Base-by-base conservation (phyloP, 1,139 yeast species). In the Keqinozyma sinolaborantium region DNA sequence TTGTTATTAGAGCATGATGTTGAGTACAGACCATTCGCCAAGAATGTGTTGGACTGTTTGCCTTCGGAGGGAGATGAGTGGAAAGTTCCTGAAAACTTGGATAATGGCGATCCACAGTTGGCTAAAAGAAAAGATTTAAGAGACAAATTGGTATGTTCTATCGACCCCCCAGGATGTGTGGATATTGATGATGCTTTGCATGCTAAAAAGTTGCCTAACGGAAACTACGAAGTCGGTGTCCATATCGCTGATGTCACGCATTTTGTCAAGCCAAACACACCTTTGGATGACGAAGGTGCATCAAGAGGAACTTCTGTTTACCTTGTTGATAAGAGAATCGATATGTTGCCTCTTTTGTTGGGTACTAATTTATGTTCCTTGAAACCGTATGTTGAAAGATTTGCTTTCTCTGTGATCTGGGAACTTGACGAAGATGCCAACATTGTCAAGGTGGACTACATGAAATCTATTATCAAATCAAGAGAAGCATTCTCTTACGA, bases 221-320 rank as follows among this genome's bases (percentile, higher is more conserved):
- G 98, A 2, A 87, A 90, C 54, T 88, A 76, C 63, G 95, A 92
- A 56, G 95, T 94, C 31, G 98, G 99, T 51, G 99, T 94, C 21
- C 99, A 94, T 56, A 94, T 94, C 64, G 99, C 99, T 5, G 99
- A 94, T 64, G 99, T 94, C 14, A 87, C 97, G 1, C 95, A 94
- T 59, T 94, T 94, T 50, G 98, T 94, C 30, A 87, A 88, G 57
- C 83, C 98, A 1, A 84, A 82, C 42, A 88, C 97, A 4, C 81
- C 98, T 0, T 69, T 94, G 39, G 98, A 94, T 56, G 83, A 78
- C 30, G 99, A 94, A 61, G 99, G 97, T 59, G 95, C 97, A 1
- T 73, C 95, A 2, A 77, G 99, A 59, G 97, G 97, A 53, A 94
- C 98, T 0, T 90, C 98, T 4, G 97, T 92, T 3, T 94, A 94